Evolutionary conservation across 768 basidiomycete species (phyloP).

Genomic region (Cyclocybe aegerita): DNA sequence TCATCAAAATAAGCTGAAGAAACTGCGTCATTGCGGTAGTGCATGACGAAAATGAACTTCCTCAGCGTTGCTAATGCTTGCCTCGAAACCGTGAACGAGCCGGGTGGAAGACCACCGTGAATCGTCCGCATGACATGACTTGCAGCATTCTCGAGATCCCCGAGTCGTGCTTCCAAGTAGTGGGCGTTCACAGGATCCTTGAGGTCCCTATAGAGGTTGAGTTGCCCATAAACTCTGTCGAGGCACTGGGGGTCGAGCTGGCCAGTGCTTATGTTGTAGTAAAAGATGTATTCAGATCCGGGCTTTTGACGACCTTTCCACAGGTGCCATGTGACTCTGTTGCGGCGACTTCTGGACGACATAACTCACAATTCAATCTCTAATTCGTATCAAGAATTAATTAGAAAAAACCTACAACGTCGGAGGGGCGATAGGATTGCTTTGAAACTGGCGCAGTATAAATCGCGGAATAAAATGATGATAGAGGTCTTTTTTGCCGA

Average conservation of each 20-base stretch:
- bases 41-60: conserved; percentile 37
- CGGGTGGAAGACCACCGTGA: conserved; percentile 4
- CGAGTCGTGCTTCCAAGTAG: conserved; percentile 27
- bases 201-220: conserved; percentile 26
- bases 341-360: conserved; percentile 16
- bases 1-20: conserved; percentile 26
- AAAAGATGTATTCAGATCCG: conserved; percentile 11
- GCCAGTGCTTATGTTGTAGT: conserved; percentile 21
- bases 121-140: conserved; percentile 23
- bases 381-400: too few relatives aligned
- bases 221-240: conserved; percentile 16
- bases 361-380: not conserved
- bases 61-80: conserved; percentile 26
- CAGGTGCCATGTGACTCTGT: not conserved
- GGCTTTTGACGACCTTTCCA: conserved; percentile 11
- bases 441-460: too few relatives aligned
- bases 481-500: conserved; percentile 17
- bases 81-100: conserved; percentile 20
- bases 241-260: conserved; percentile 13
- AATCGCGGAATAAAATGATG: conserved; percentile 26
- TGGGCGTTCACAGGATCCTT: conserved; percentile 19
- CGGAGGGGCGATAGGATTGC: too few relatives aligned
- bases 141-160: conserved; percentile 26
- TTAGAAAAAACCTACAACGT: too few relatives aligned
- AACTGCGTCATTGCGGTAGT: conserved; percentile 24